phyloP scores from a whole-genome alignment of 805 yeast species.

The Huiozyma naganishii region DNA sequence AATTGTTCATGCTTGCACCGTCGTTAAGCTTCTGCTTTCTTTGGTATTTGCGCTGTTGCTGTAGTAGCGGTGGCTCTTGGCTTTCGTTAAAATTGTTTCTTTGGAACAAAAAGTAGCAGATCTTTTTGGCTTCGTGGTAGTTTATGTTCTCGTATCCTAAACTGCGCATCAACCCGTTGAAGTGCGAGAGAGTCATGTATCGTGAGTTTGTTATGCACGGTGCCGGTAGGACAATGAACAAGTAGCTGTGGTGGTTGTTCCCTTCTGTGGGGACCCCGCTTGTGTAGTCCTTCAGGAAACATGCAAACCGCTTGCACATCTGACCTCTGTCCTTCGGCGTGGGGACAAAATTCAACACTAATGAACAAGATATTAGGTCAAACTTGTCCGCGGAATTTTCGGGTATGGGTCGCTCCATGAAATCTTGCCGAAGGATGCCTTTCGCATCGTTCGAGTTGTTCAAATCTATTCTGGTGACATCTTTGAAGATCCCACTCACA shows the following conservation, averaged over 20 bases:
- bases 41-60: slow-evolving; percentile 1
- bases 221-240: slow-evolving; percentile 77
- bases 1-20: slow-evolving; percentile 60
- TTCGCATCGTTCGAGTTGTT: slow-evolving; percentile 58
- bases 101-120: slow-evolving; percentile 58
- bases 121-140: slow-evolving; percentile 53
- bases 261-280: slow-evolving; percentile 9
- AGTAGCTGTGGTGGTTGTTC: slow-evolving; percentile 9
- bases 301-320: slow-evolving; percentile 54
- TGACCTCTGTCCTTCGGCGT: slow-evolving; percentile 58
- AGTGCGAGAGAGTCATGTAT: slow-evolving; percentile 43
- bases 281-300: slow-evolving; percentile 37
- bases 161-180: slow-evolving; percentile 37
- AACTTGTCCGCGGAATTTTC: slow-evolving; percentile 35
- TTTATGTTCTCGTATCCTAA: slow-evolving; percentile 48
- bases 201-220: slow-evolving; percentile 82
- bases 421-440: slow-evolving; percentile 65
- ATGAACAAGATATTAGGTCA: slow-evolving; percentile 65
- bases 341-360: slow-evolving; percentile 85
- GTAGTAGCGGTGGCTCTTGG: not conserved
- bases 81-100: not conserved
- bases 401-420: slow-evolving; percentile 68
- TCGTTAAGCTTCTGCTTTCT: slow-evolving; percentile 41
- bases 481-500: slow-evolving; percentile 40
- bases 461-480: slow-evolving; percentile 60